A percentile compares a stretch with the other conserved stretches of the same genome.
phyloP scores from a whole-genome alignment of 2,329 filamentous ascomycete species.

The Colletotrichum nymphaeae region DNA sequence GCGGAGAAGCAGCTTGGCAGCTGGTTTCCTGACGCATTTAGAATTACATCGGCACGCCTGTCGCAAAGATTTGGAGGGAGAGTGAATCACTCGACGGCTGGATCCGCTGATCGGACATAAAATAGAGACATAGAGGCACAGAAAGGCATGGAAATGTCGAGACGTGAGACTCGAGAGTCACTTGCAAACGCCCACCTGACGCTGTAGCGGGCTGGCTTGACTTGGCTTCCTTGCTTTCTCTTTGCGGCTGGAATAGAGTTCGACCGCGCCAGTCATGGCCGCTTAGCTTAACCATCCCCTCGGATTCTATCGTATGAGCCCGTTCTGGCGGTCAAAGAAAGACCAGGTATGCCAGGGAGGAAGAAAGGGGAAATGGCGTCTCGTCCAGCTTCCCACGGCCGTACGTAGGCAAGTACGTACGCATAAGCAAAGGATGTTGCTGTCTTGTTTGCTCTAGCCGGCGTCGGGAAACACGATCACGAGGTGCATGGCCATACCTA shows the following conservation, averaged over 20 bases:
- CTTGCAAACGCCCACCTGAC: background rate
- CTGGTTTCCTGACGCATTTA: slow-evolving; percentile 67
- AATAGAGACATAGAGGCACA: background rate
- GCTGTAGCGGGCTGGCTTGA: background rate
- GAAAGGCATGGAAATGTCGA: background rate
- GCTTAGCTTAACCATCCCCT: slow-evolving; percentile 33
- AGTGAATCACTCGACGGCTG: slow-evolving; percentile 8
- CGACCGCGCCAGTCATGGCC: slow-evolving; percentile 14
- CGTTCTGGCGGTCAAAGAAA: slow-evolving; percentile 27
- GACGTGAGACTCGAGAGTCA: background rate
- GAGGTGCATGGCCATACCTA: background rate
- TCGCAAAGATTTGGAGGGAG: slow-evolving; percentile 18
- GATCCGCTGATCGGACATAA: background rate
- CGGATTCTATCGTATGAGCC: slow-evolving; percentile 4
- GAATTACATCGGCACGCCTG: slow-evolving; percentile 58
- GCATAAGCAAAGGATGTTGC: background rate
- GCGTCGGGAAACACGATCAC: background rate
- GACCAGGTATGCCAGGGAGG: background rate
- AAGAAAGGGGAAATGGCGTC: background rate
- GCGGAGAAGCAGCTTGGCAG: slow-evolving; percentile 39
- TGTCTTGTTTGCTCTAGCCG: background rate
- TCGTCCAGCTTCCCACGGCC: background rate
- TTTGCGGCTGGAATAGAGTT: slow-evolving; percentile 16
- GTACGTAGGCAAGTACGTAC: background rate
- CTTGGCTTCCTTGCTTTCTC: background rate